Evolutionary conservation across 805 yeast genomes (phyloP), one percentile per base, ranked within the genome.

Genomic region (Pichia deserticola): DNA sequence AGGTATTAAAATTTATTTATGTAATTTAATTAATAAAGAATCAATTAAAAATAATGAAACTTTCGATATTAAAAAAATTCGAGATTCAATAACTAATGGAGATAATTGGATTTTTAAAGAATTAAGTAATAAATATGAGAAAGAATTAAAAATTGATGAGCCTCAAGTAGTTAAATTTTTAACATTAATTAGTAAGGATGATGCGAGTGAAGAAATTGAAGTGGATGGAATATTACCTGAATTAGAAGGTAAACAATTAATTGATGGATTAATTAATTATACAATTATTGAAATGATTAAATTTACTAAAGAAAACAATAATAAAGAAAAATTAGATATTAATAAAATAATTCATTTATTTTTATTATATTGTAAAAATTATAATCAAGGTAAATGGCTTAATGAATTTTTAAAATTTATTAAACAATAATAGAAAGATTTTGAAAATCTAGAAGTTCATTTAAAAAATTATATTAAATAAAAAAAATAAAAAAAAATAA

Each of bases 311-410:
- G n/a, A n/a, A n/a, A n/a, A n/a, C n/a, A n/a, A n/a, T n/a, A n/a
- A n/a, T n/a, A n/a, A n/a, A n/a, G n/a, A n/a, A n/a, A n/a, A n/a
- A n/a, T n/a, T 15, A 13, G 32, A 20, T 7, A 40, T 25, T n/a
- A 5, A 8, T n/a, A 40, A 5, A n/a, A 40, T 27, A 8, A 1
- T 54, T 13, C 46, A 52, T 52, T 37, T 54, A 42, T 12, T 54
- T 8, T 28, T 39, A 2, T 9, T 20, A 4, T 52, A 54, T 28
- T 48, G 53, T 40, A 51, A 51, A 36, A 41, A 48, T 25, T 40
- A 34, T 6, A 36, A 45, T 3, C 36, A 45, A 33, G 51, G 53
- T 2, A 45, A 34, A 13, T 54, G 57, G 57, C 7, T 51, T 5
- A 20, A 25, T 5, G 34, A 37, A 8, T 29, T 54, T 1, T 34